Evolutionary conservation across 176 grass and related monocot genomes (phyloP), one percentile per base, ranked within the genome.

Genomic region (Eleusine coracana): DNA sequence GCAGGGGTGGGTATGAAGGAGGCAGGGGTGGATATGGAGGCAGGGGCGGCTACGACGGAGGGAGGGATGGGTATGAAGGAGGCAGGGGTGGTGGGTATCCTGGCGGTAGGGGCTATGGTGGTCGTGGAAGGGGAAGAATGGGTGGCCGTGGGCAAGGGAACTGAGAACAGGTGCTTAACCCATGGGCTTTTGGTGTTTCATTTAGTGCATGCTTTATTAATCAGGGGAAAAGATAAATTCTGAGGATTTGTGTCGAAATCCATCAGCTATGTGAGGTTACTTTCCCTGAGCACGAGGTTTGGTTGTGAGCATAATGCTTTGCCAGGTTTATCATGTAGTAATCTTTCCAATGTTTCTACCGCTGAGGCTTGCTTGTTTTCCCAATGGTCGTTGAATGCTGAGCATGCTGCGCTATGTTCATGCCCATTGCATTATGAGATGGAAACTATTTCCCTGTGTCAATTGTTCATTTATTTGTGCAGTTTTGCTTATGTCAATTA

Each of bases 401-500:
- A 91, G 86, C 89, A 82, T 85, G 89, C 78, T 83, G 88, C 61
- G 58, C 40, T 79, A 88, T 90, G 88, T 90, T 80, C 84, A 90
- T 87, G 84, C 84, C 88, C 80, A 64, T 78, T 71, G 9, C 68
- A 51, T 83, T 70, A 70, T 68, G 69, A 29, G 70, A 80, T 90
- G 84, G 80, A 67, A 79, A 86, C 31, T 34, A 10, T 45, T 54
- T 36, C 12, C 64, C 7, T 44, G 40, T 73, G 80, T 83, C 83
- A 46, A 56, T 82, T 78, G 62, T 87, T 80, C n/a, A 87, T 87
- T 90, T 74, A 86, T 86, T 86, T 86, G 60, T 75, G 68, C 61
- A 86, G 74, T 74, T 86, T 54, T 70, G 42, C 38, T 11, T 48
- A 48, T 31, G 54, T 64, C 15, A 25, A 40, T 63, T 73, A 10